Evolutionary conservation across 2,329 filamentous ascomycete species (phyloP), one percentile per base, ranked within the genome.

Genomic region (Geosmithia morbida): DNA sequence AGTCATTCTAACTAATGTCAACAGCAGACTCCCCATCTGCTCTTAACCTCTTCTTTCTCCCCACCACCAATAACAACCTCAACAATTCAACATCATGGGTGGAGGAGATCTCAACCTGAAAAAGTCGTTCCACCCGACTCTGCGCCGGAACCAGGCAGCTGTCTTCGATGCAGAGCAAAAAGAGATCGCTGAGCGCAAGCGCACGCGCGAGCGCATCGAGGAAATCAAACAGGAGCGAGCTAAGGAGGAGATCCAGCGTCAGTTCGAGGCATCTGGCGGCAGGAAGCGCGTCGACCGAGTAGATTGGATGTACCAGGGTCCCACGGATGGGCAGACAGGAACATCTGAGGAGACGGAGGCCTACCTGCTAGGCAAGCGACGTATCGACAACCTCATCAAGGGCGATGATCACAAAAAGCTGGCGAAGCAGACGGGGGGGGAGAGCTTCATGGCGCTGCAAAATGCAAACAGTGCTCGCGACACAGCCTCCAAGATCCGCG

Each of bases 251-350:
- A 78, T 97, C 1, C 86, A 96, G 63, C 79, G 81, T 46, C 76
- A 97, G 54, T 87, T 96, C 48, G 92, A 96, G 65, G 82, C 84
- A 2, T 84, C 88, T 1, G 92, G 92, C 39, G 88, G 89, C 48
- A 79, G 77, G 56, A 89, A 87, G 59, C 76, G 83, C 47, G 68
- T 84, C 29, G 83, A 90, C 56, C 81, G 88, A 37, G 90, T 98
- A 22, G 92, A 97, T 58, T 98, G 92, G 87, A 96, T 98, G 87
- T 98, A 98, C 66, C 80, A 84, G 56, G 90, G 90, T 1, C 88
- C 92, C 7, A 84, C 83, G 45, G 72, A 77, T 57, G 86, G 87
- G 37, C 82, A 85, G 58, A 70, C 72, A n/a, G 84, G 83, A 29
- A 86, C 79, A 40, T 78, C 76, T 4, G 90, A 96, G 62, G 92